A percentile compares a stretch with the other conserved stretches of the same genome.
These are phyloP conservation scores for Euclidium syriacum DNA, from an alignment of 345 rosid species.

Conservation along the genomic window DNA sequence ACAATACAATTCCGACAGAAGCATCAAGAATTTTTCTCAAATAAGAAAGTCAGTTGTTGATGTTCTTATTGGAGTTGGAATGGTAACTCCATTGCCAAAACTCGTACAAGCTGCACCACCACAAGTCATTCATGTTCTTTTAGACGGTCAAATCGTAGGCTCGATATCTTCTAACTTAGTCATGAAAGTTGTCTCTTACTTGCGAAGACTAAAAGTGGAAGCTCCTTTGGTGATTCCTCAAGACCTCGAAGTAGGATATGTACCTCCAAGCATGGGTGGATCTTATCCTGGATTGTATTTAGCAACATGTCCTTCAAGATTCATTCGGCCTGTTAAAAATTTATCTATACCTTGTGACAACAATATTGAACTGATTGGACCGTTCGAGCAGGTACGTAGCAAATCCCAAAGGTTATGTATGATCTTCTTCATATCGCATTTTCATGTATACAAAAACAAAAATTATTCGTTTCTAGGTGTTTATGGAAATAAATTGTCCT, in stretches of 20 bases:
- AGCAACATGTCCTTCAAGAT: constrained; percentile 83
- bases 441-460: constrained; percentile 7
- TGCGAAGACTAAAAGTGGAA: constrained; percentile 79
- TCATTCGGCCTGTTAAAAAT: constrained; percentile 81
- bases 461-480: constrained; percentile 54
- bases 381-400: constrained; percentile 97
- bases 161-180: constrained; percentile 49
- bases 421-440: constrained; percentile 3
- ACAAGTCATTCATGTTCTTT: constrained; percentile 64
- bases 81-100: constrained; percentile 78
- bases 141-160: constrained; percentile 93
- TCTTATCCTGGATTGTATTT: constrained; percentile 88
- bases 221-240: constrained; percentile 75
- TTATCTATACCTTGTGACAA: constrained; percentile 40
- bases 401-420: not conserved
- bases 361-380: constrained; percentile 81
- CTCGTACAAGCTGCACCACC: constrained; percentile 84
- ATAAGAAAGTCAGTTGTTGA: constrained; percentile 56
- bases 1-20: constrained; percentile 66
- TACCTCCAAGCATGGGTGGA: constrained; percentile 87
- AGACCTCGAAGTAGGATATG: constrained; percentile 93
- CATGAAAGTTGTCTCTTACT: constrained; percentile 59
- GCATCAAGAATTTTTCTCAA: constrained; percentile 60
- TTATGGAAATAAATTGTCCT: constrained; percentile 94
- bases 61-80: constrained; percentile 73